Percentiles rank a stretch among this genome's conserved stretches.
phyloP scores from a whole-genome alignment of 495 filamentous ascomycete genomes.

The Talaromyces adpressus region DNA sequence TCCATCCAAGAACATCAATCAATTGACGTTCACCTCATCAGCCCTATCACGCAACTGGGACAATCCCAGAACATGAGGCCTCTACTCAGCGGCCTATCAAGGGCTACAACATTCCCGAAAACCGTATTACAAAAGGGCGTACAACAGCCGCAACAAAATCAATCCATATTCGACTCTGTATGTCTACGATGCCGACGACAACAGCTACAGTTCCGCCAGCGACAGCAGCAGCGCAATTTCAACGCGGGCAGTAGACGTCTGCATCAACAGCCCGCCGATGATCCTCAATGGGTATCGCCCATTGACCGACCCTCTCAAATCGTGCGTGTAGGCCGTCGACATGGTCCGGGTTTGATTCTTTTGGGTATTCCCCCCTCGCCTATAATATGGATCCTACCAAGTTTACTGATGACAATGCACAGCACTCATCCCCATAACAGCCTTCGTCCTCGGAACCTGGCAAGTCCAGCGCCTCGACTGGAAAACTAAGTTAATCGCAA shows the following conservation, averaged over 20 bases:
- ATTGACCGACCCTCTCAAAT: slow-evolving; percentile 78
- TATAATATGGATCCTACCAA: too few species aligned
- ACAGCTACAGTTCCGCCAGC: not conserved
- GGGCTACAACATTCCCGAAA: not conserved
- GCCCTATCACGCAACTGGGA: not conserved
- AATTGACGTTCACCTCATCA: not conserved
- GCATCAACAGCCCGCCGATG: slow-evolving; percentile 41
- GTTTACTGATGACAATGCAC: slow-evolving; percentile 7
- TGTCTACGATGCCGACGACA: slow-evolving; percentile 27
- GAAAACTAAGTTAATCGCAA: slow-evolving; percentile 88
- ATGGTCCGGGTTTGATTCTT: slow-evolving; percentile 77
- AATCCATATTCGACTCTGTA: slow-evolving; percentile 12
- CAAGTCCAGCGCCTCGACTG: slow-evolving; percentile 88
- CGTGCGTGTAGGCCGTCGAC: slow-evolving; percentile 62
- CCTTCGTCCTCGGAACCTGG: slow-evolving; percentile 88
- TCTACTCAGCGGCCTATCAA: not conserved
- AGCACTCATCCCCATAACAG: slow-evolving; percentile 87
- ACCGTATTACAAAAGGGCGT: not conserved
- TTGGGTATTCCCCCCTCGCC: slow-evolving; percentile 44
- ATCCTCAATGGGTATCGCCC: slow-evolving; percentile 68
- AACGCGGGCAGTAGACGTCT: slow-evolving; percentile 8
- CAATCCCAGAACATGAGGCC: not conserved
- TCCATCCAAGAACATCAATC: too few species aligned
- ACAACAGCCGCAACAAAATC: not conserved
- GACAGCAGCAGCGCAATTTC: slow-evolving; percentile 28